Evolutionary conservation across 768 basidiomycete genomes (phyloP), one percentile per base, ranked within the genome.

Genomic region (Panus rudis): DNA sequence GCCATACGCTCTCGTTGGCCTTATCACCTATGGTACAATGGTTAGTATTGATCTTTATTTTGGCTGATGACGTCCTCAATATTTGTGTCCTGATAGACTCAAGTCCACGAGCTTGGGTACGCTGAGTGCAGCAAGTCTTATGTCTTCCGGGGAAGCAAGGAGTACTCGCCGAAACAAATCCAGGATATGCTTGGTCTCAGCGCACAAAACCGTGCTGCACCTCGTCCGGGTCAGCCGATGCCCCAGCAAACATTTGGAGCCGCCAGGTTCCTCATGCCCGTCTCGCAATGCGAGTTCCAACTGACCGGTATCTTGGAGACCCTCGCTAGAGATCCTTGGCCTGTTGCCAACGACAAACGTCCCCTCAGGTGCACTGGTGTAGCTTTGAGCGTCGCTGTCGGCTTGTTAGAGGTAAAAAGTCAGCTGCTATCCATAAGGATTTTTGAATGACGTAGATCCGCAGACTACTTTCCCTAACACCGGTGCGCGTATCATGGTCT

Each of bases 61-160:
- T 25, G 16, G 33, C 16, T 30, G 11, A 20, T 26, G 31, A 28
- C 38, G 22, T 0, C 30, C 21, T 16, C 21, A 11, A n/a, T 12
- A 11, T 14, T 7, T 2, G 31, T 21, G 2, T 34, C 21, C n/a
- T 45, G n/a, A 19, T 51, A 97, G 94, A 78, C 94, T 6, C 92
- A 94, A 84, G 91, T 99, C 1, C 96, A 99, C 63, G 96, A 99
- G 68, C 85, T 98, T 26, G 92, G 93, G 24, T 98, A 97, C 56
- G 76, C 81, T 2, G 89, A 94, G 61, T 98, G 93, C 67, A 89
- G 79, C 67, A 98, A 98, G 63, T 96, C 93, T 3, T 98, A 96
- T 63, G 96, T 98, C 44, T 99, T 99, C 81, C 85, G 94, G 21
- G 96, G 96, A 33, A 88, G 84, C 11, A 99, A 98, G 65, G 96